Evolutionary conservation across 2,329 filamentous ascomycete genomes (phyloP), one percentile per base, ranked within the genome.

Genomic region (Penicillium sp.): DNA sequence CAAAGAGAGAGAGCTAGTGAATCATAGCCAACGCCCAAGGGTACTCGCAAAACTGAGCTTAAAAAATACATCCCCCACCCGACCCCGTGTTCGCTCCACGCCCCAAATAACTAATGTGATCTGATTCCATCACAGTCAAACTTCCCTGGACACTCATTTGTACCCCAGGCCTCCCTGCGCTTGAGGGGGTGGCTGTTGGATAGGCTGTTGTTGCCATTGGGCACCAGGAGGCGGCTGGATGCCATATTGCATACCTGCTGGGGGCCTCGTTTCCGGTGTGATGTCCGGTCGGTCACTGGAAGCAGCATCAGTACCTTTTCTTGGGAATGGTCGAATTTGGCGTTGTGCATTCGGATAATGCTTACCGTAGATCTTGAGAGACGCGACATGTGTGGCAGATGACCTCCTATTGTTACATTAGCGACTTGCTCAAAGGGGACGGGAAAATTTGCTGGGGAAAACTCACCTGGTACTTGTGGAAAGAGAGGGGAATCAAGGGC

Each of bases 401-500:
- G 22, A 73, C 72, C 65, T 74, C 72, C 72, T 74, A 42, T 31
- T 7, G 31, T 44, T 48, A 47, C 7, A 48, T 36, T 41, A 41
- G 18, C 32, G 34, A 21, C 3, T 16, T 31, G 9, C 9, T 24
- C 44, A 42, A 46, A 1, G 11, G 1, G 16, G 3, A 24, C 7
- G 4, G 16, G 13, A 13, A 13, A 9, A 46, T 43, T 40, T 32
- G n/a, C 16, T 13, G 4, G 29, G 32, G 10, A 1, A n/a, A n/a
- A 48, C 49, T 47, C 58, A 72, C 71, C 61, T 70, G 74, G 55
- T 74, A 73, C 54, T 76, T 76, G 54, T 74, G 72, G 4, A 57
- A 67, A 8, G 72, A 51, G 7, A 75, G 64, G 13, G 74, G 74
- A 41, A 76, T 72, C 45, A 71, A 48, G 36, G 74, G 74, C 73